Evolutionary conservation across 345 rosid genomes (phyloP).

Genomic region (Arabis alpina): DNA sequence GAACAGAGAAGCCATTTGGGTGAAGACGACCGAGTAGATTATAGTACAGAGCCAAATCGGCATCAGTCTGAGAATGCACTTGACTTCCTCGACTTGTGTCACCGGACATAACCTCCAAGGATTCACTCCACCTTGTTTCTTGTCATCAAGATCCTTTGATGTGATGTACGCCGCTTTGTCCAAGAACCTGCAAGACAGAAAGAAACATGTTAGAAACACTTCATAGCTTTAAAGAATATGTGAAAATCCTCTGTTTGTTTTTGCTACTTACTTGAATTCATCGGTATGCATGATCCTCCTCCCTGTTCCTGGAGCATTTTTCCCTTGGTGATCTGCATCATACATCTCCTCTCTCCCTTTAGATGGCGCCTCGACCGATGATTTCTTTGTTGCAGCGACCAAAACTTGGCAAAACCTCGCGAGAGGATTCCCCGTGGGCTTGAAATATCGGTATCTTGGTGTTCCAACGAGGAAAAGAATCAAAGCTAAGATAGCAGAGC

Average conservation of each 20-base stretch:
- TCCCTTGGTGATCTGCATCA: constrained; percentile 48
- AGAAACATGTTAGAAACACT: constrained; percentile 24
- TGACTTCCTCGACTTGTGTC: constrained; percentile 98
- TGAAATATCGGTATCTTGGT: constrained; percentile 77
- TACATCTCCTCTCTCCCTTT: constrained; percentile 50
- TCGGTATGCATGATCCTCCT: constrained; percentile 85
- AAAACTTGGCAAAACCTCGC: constrained; percentile 86
- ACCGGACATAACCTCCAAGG: constrained; percentile 87
- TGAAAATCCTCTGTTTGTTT: not conserved
- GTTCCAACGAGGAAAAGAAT: constrained; percentile 79
- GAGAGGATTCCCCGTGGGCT: constrained; percentile 87
- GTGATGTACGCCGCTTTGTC: constrained; percentile 87
- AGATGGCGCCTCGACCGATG: constrained; percentile 50
- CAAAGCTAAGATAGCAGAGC: constrained; percentile 79
- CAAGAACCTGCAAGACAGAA: constrained; percentile 63
- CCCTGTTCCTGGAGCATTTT: constrained; percentile 37
- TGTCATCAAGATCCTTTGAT: constrained; percentile 64
- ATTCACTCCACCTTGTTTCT: constrained; percentile 54
- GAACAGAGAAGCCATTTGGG: constrained; percentile 98
- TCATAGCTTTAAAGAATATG: not conserved
- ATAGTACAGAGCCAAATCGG: constrained; percentile 99
- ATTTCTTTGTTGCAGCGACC: constrained; percentile 78
- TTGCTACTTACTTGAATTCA: constrained; percentile 75
- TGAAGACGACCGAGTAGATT: constrained; percentile 90
- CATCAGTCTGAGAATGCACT: constrained; percentile 85